Evolutionary conservation across 2,329 filamentous ascomycete genomes (phyloP).

Genomic region (Metarhizium sp.): DNA sequence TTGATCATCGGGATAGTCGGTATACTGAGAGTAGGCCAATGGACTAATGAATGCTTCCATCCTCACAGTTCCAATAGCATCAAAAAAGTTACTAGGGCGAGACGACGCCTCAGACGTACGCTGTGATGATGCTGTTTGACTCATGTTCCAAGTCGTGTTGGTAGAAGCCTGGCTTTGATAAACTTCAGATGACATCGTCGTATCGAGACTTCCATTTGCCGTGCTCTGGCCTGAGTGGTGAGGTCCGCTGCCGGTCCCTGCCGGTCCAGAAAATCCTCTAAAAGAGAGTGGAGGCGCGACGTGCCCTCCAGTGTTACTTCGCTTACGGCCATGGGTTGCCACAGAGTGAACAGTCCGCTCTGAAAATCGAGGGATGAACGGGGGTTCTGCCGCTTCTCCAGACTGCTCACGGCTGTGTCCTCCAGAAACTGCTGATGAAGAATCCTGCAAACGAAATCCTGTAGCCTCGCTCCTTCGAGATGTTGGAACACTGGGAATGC

Average conservation of each 20-base stretch:
- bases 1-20: slow-evolving; percentile 37
- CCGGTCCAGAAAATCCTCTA: slow-evolving; percentile 63
- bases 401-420: slow-evolving; percentile 38
- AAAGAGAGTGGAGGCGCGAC: slow-evolving; percentile 62
- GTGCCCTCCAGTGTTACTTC: slow-evolving; percentile 79
- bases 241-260: slow-evolving; percentile 26
- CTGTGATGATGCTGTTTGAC: slow-evolving; percentile 35
- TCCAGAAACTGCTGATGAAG: slow-evolving; percentile 26
- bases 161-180: slow-evolving; percentile 45
- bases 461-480: slow-evolving; percentile 25
- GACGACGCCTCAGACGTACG: slow-evolving; percentile 49
- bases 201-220: slow-evolving; percentile 46
- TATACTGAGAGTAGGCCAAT: slow-evolving; percentile 38
- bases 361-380: slow-evolving; percentile 60
- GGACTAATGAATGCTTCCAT: slow-evolving; percentile 94
- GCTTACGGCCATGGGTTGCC: slow-evolving; percentile 63
- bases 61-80: slow-evolving; percentile 79
- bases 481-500: slow-evolving; percentile 26
- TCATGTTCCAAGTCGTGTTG: slow-evolving; percentile 34
- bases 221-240: slow-evolving; percentile 47
- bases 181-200: slow-evolving; percentile 50
- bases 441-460: slow-evolving; percentile 29
- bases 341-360: slow-evolving; percentile 40
- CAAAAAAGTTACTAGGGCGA: slow-evolving; percentile 59
- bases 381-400: slow-evolving; percentile 58